Evolutionary conservation across 768 basidiomycete genomes (phyloP).

Genomic region (Collybia nuda): DNA sequence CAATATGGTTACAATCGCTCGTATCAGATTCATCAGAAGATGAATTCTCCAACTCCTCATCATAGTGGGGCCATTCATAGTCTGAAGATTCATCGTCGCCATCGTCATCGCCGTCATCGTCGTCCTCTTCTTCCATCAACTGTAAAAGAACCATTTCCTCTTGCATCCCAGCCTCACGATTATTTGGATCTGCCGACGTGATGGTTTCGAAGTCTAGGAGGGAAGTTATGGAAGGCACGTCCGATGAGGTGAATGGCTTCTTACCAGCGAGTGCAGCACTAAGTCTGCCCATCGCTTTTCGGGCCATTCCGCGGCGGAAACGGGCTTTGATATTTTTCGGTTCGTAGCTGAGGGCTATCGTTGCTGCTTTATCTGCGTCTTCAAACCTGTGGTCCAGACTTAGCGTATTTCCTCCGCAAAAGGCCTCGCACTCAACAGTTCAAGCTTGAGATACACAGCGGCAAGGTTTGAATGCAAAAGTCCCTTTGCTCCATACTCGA

Average conservation of each 20-base stretch:
- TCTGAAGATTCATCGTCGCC: conserved; percentile 4
- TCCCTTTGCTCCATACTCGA: conserved; percentile 30
- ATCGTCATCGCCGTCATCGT: not conserved
- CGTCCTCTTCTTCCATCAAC: conserved; percentile 4
- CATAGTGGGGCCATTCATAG: conserved; percentile 13
- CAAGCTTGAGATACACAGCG: conserved; percentile 33
- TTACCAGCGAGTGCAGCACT: conserved; percentile 27
- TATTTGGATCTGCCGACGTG: conserved; percentile 19
- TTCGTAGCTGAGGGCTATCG: conserved; percentile 31
- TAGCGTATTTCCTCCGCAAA: not conserved
- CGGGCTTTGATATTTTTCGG: conserved; percentile 35
- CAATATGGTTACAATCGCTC: conserved; percentile 49
- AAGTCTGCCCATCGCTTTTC: conserved; percentile 23
- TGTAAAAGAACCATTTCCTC: conserved; percentile 10
- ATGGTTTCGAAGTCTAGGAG: conserved; percentile 25
- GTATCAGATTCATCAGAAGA: conserved; percentile 45
- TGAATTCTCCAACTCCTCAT: conserved; percentile 24
- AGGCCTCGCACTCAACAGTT: conserved; percentile 14
- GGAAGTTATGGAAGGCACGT: not conserved
- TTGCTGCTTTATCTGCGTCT: conserved; percentile 36
- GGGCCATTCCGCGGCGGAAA: conserved; percentile 37
- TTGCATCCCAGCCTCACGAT: conserved; percentile 15
- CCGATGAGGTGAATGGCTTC: not conserved
- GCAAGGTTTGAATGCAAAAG: conserved; percentile 33
- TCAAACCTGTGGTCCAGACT: conserved; percentile 27